Conservation (phyloP, 768 basidiomycete species). For the Lentinus brumalis region DNA sequence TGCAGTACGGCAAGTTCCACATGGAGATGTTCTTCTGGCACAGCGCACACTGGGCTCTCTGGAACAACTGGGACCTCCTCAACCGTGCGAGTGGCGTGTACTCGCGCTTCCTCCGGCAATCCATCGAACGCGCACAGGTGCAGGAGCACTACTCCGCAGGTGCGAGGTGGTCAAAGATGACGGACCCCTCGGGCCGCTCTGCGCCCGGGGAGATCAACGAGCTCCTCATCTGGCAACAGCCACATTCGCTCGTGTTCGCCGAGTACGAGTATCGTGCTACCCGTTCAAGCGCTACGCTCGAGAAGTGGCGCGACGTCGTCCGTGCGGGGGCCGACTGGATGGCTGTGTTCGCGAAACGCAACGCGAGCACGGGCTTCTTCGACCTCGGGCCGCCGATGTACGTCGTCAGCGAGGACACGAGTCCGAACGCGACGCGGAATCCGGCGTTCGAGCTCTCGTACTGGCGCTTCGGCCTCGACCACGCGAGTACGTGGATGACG, state of each 20-base stretch:
- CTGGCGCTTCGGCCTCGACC: constrained; percentile 52
- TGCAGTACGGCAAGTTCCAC: constrained; percentile 52
- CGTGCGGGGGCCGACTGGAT: constrained; percentile 61
- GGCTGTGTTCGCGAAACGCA: constrained; percentile 56
- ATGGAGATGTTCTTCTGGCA: constrained; percentile 69
- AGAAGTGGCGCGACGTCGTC: constrained; percentile 55
- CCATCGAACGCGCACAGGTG: constrained; percentile 49
- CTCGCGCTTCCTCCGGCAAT: constrained; percentile 47
- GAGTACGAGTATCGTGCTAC: constrained; percentile 54
- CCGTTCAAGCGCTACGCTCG: constrained; percentile 39
- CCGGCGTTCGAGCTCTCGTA: constrained; percentile 62
- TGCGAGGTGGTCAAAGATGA: constrained; percentile 69
- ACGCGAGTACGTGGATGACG: constrained; percentile 53
- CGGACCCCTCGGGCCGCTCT: constrained; percentile 58
- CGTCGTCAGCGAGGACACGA: constrained; percentile 57
- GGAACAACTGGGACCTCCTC: constrained; percentile 63
- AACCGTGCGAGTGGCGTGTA: constrained; percentile 47
- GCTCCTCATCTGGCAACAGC: constrained; percentile 64
- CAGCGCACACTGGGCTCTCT: constrained; percentile 57
- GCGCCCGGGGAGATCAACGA: constrained; percentile 64
- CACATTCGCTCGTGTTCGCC: constrained; percentile 60
- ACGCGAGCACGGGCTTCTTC: constrained; percentile 46
- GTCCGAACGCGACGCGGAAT: constrained; percentile 54
- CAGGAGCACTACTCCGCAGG: constrained; percentile 55
- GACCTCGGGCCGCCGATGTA: constrained; percentile 65